Evolutionary conservation across 225 moss, liverwort and hornwort species (phyloP), one percentile per base, ranked within the genome.

Genomic region (Sphagnum tenellum): DNA sequence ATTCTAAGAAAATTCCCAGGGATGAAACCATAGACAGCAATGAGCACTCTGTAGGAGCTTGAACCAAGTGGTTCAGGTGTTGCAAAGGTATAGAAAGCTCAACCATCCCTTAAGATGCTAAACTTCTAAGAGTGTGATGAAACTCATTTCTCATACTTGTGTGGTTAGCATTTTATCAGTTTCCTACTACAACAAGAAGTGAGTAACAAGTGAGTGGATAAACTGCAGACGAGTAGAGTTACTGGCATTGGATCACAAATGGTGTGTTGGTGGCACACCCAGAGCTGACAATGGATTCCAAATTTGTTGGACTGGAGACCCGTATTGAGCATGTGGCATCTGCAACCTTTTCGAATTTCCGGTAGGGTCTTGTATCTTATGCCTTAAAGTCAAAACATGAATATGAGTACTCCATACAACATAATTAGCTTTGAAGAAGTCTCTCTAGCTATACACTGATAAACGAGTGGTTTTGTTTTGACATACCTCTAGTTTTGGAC

Each of bases 261-360:
- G 46, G 66, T 29, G 48, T 67, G 8, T 3, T 52, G 12, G 50
- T 65, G 53, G 51, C 46, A 62, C 64, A 67, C 6, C 53, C 70
- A 11, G 72, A 78, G 61, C 45, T 65, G 51, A 61, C 79, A 50
- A 64, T 81, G 5, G 73, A 56, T 45, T 79, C 78, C 12, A 88
- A 74, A 48, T 14, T 88, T 12, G 51, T 61, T 2, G 72, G 65
- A 50, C 78, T 95, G 65, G 86, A 95, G 51, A 92, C 73, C 59
- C 88, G 84, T 9, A 89, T 95, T 60, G 95, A 95, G 60, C 79
- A 88, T 61, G 81, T 92, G 59, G 91, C 95, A 57, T 89, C 85
- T 5, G 88, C 92, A 52, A 89, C 95, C 11, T 95, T 95, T 56
- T 81, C 82, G 9, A 95, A 95, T 70, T 71, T 95, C 56, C 78